Evolutionary conservation across 306 rosid genomes (phyloP).

Genomic region (Cyclanthera cordifolia): DNA sequence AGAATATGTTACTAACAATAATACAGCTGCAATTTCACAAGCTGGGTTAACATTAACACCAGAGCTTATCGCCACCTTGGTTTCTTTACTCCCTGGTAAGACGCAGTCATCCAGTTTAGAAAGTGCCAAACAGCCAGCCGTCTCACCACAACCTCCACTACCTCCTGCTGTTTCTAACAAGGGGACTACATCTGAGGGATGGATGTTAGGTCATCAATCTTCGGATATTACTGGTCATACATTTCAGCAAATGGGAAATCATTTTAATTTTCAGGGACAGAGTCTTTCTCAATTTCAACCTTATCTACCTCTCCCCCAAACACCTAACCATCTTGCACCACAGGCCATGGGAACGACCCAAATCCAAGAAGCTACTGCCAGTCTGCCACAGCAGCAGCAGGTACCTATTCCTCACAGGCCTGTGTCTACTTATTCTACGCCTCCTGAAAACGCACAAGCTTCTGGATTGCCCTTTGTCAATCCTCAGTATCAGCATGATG

Average conservation of each 20-base stretch:
- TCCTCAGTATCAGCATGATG: constrained; percentile 49
- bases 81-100: constrained; percentile 62
- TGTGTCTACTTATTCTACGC: constrained; percentile 29
- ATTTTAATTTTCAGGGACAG: constrained; percentile 38
- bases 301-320: constrained; percentile 41
- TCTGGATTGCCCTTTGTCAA: constrained; percentile 33
- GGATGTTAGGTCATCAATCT: constrained; percentile 69
- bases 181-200: constrained; percentile 47
- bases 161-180: constrained; percentile 33
- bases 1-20: constrained; percentile 39
- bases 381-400: constrained; percentile 28
- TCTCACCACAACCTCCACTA: constrained; percentile 48
- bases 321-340: constrained; percentile 43
- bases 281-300: constrained; percentile 50
- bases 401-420: constrained; percentile 49
- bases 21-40: constrained; percentile 43
- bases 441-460: constrained; percentile 48
- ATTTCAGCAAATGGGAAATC: constrained; percentile 49
- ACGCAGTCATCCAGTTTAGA: constrained; percentile 47
- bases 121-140: constrained; percentile 36
- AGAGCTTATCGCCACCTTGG: constrained; percentile 84
- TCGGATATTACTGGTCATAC: constrained; percentile 45
- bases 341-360: constrained; percentile 42
- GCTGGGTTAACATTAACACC: constrained; percentile 77
- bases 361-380: constrained; percentile 41